Conservation (phyloP, 225 moss, liverwort and hornwort genomes). For the Bryoerythrophyllum caledonicum region DNA sequence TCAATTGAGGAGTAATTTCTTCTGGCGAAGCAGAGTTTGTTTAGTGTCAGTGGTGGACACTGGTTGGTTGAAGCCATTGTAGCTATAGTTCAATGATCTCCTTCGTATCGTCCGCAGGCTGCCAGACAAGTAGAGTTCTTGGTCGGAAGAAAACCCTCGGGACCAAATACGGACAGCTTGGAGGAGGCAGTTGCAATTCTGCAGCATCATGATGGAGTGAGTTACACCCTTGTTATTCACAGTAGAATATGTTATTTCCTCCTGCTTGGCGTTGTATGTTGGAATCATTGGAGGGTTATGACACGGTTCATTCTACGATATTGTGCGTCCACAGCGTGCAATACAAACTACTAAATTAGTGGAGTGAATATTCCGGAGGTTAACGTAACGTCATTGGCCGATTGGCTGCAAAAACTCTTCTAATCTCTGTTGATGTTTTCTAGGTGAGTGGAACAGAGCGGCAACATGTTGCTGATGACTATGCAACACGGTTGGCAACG, state of each 20-base stretch:
- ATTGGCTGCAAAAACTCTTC: conserved; percentile 10
- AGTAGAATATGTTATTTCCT: conserved; percentile 4
- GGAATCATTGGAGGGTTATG: background rate
- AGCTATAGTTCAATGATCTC: conserved; percentile 7
- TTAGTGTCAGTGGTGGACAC: background rate
- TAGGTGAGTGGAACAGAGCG: conserved; percentile 90
- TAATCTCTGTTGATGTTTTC: conserved; percentile 20
- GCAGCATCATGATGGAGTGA: conserved; percentile 99
- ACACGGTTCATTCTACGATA: background rate
- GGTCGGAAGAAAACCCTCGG: conserved; percentile 65
- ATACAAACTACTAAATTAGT: background rate
- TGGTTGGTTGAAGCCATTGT: background rate
- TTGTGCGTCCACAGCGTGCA: background rate
- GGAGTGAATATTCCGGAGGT: background rate
- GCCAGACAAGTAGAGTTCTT: conserved; percentile 88
- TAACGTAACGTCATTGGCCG: background rate
- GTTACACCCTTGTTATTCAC: conserved; percentile 20
- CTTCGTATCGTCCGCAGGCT: conserved; percentile 53
- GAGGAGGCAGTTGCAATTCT: conserved; percentile 92
- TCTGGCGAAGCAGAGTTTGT: background rate
- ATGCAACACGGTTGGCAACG: conserved; percentile 65
- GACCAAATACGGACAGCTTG: conserved; percentile 82
- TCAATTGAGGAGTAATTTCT: conserved; percentile 2
- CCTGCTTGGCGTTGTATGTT: background rate
- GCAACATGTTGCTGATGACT: conserved; percentile 95